phyloP scores from a whole-genome alignment of 345 rosid genomes.

The Rhizophora apiculata region DNA sequence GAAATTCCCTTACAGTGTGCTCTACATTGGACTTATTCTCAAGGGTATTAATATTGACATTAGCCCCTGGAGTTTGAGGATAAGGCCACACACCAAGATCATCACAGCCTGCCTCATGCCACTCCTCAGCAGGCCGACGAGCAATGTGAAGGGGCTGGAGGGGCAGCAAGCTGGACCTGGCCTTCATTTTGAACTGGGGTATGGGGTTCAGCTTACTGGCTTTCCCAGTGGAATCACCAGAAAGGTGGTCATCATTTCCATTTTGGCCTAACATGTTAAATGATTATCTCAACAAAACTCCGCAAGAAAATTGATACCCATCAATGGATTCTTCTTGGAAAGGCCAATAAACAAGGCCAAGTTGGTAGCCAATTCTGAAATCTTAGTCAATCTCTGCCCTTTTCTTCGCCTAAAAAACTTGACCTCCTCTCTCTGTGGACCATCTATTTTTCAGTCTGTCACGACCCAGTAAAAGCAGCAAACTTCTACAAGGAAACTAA shows the following conservation, averaged over 20 bases:
- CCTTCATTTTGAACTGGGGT: slow-evolving; percentile 43
- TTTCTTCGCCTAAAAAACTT: slow-evolving; percentile 37
- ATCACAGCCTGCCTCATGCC: slow-evolving; percentile 71
- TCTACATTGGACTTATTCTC: slow-evolving; percentile 23
- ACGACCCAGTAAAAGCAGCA: slow-evolving; percentile 43
- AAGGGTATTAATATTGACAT: slow-evolving; percentile 13
- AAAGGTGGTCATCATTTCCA: slow-evolving; percentile 27
- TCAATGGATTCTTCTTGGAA: slow-evolving; percentile 42
- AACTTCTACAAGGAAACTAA: background rate
- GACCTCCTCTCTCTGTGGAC: slow-evolving; percentile 19
- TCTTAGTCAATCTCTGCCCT: background rate
- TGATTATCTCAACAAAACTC: slow-evolving; percentile 14
- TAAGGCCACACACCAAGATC: slow-evolving; percentile 78
- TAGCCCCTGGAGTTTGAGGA: slow-evolving; percentile 60
- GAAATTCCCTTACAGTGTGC: slow-evolving; percentile 45
- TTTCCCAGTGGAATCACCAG: slow-evolving; percentile 34
- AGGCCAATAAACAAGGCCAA: slow-evolving; percentile 21
- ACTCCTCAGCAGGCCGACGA: slow-evolving; percentile 52
- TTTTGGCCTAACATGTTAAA: slow-evolving; percentile 46
- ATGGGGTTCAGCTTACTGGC: slow-evolving; percentile 38
- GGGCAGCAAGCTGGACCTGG: slow-evolving; percentile 50
- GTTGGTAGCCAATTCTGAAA: slow-evolving; percentile 17
- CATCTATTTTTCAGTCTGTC: background rate
- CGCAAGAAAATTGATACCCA: slow-evolving; percentile 29
- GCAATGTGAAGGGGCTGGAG: slow-evolving; percentile 55